Percentiles rank a stretch among this genome's conserved stretches.
phyloP scores from a whole-genome alignment of 2,329 filamentous ascomycete species.

The Sporothrix luriei region DNA sequence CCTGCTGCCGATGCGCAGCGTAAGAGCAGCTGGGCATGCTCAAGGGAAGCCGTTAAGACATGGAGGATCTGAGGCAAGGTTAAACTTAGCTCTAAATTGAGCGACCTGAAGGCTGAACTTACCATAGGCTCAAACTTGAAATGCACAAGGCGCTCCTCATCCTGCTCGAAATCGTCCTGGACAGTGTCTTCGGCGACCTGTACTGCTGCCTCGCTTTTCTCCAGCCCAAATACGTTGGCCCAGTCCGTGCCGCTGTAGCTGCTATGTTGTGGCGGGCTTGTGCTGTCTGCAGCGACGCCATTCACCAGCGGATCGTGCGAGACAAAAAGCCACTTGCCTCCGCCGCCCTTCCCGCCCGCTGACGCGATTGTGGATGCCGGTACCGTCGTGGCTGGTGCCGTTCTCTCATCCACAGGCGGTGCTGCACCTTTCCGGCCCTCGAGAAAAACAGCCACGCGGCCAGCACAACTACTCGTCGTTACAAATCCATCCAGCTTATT shows the following conservation, averaged over 20 bases:
- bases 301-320: conserved; percentile 71
- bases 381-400: conserved; percentile 39
- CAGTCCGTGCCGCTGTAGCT: conserved; percentile 33
- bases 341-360: conserved; percentile 82
- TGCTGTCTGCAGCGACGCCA: conserved; percentile 40
- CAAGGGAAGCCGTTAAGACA: conserved; percentile 73
- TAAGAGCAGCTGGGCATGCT: conserved; percentile 74
- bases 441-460: conserved; percentile 82
- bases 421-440: conserved; percentile 64
- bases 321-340: conserved; percentile 82
- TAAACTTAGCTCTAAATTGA: neutral
- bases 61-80: conserved; percentile 74
- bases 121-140: conserved; percentile 97
- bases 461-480: conserved; percentile 91
- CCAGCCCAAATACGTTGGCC: conserved; percentile 48
- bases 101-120: conserved; percentile 43
- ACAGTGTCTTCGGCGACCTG: conserved; percentile 17
- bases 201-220: conserved; percentile 40
- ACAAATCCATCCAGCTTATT: conserved; percentile 75
- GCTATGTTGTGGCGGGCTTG: conserved; percentile 18
- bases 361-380: conserved; percentile 51
- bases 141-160: conserved; percentile 59
- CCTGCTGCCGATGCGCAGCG: conserved; percentile 77
- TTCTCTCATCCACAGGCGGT: neutral
- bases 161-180: conserved; percentile 31